These are phyloP conservation scores for Rutstroemia sydowiana DNA, from an alignment of 2,329 filamentous ascomycete species.

Conservation along the genomic window DNA sequence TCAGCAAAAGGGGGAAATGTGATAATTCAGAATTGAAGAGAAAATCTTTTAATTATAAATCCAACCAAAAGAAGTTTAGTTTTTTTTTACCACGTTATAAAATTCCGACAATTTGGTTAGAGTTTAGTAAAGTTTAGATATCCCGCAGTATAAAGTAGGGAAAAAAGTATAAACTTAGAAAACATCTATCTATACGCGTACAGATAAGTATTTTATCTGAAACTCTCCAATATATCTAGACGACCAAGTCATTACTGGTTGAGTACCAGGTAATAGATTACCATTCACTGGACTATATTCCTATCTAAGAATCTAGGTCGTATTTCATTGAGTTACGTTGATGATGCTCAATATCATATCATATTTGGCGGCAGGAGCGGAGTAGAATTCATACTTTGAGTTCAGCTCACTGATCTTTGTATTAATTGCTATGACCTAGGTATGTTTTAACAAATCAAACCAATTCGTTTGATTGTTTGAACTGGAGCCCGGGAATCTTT, in stretches of 20 bases:
- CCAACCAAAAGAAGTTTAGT: not conserved
- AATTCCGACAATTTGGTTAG: conserved; percentile 10
- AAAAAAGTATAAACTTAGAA: not conserved
- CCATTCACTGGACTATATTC: too few relatives aligned
- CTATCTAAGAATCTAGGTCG: too few relatives aligned
- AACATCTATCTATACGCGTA: too few relatives aligned
- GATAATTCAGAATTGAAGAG: too few relatives aligned
- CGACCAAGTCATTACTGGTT: too few relatives aligned
- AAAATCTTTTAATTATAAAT: too few relatives aligned
- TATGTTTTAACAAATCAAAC: not conserved
- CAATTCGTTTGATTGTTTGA: not conserved
- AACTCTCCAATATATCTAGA: not conserved
- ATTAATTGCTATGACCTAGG: not conserved
- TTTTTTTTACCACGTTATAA: not conserved
- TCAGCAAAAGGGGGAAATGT: too few relatives aligned
- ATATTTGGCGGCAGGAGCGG: too few relatives aligned
- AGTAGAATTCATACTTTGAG: too few relatives aligned
- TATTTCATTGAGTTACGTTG: too few relatives aligned
- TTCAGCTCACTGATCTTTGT: not conserved
- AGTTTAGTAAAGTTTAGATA: conserved; percentile 12
- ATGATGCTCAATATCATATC: too few relatives aligned
- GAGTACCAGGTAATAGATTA: too few relatives aligned
- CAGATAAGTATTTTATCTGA: not conserved
- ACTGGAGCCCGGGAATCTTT: conserved; percentile 7
- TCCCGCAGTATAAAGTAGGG: conserved; percentile 1